A percentile compares a stretch with the other conserved stretches of the same genome.
phyloP scores from a whole-genome alignment of 2,329 filamentous ascomycete genomes.

The Colletotrichum scovillei region DNA sequence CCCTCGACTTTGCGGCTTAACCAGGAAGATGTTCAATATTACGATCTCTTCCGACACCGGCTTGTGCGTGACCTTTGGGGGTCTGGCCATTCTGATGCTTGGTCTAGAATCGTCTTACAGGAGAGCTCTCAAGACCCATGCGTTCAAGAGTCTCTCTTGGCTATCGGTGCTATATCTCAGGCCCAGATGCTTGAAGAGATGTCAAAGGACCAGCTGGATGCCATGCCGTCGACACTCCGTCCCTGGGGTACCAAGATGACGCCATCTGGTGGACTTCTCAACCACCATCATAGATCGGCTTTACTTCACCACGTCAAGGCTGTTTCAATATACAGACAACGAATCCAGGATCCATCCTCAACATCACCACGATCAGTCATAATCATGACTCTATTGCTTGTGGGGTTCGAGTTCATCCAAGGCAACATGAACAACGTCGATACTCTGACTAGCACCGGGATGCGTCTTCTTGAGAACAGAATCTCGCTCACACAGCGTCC shows the following conservation, averaged over 20 bases:
- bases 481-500: neutral
- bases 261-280: neutral
- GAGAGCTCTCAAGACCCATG: slow-evolving; percentile 37
- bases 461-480: slow-evolving; percentile 18
- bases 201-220: neutral
- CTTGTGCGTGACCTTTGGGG: slow-evolving; percentile 37
- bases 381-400: slow-evolving; percentile 36
- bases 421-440: slow-evolving; percentile 34
- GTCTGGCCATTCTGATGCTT: slow-evolving; percentile 37
- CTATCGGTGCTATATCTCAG: slow-evolving; percentile 38
- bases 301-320: slow-evolving; percentile 32
- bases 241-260: slow-evolving; percentile 1
- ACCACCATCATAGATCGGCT: slow-evolving; percentile 30
- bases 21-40: slow-evolving; percentile 34
- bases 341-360: slow-evolving; percentile 8
- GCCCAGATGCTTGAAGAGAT: slow-evolving; percentile 28
- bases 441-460: slow-evolving; percentile 28
- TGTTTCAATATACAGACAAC: slow-evolving; percentile 33
- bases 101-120: slow-evolving; percentile 38
- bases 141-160: slow-evolving; percentile 37
- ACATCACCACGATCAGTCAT: slow-evolving; percentile 32
- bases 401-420: slow-evolving; percentile 38
- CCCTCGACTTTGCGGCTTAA: slow-evolving; percentile 2
- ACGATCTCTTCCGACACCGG: slow-evolving; percentile 38
- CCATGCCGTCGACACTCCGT: neutral